These are phyloP conservation scores for Oryza glumipatula DNA, from an alignment of 176 grass and related monocot genomes.

Conservation along the genomic window DNA sequence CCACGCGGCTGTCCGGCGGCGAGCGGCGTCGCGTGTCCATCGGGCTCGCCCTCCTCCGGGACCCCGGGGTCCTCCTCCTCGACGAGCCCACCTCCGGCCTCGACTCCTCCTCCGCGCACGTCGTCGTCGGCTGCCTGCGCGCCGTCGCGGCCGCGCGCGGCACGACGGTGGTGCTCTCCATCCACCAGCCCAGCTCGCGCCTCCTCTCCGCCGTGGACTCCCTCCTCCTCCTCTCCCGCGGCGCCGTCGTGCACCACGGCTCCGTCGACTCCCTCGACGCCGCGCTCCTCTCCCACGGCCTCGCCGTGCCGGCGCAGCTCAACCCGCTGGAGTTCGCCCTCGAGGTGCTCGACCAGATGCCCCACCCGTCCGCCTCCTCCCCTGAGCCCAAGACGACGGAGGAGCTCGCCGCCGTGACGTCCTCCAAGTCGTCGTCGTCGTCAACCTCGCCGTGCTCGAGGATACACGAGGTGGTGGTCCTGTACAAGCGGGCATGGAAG, in stretches of 20 bases:
- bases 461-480: conserved; percentile 53
- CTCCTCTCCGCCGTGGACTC: conserved; percentile 84
- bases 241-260: conserved; percentile 81
- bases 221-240: conserved; percentile 85
- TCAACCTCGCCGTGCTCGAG: conserved; percentile 48
- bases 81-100: conserved; percentile 93
- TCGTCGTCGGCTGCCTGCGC: conserved; percentile 74
- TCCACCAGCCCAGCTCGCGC: conserved; percentile 91
- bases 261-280: conserved; percentile 72
- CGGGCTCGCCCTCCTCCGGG: conserved; percentile 70
- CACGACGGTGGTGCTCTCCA: conserved; percentile 81
- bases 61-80: conserved; percentile 78
- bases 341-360: conserved; percentile 79
- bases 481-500: conserved; percentile 83
- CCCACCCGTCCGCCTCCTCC: conserved; percentile 36
- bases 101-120: conserved; percentile 80
- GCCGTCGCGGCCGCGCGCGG: conserved; percentile 53
- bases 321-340: conserved; percentile 94
- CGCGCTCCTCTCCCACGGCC: conserved; percentile 61
- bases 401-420: neutral
- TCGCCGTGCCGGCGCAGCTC: conserved; percentile 70
- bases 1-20: conserved; percentile 67
- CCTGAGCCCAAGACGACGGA: conserved; percentile 16
- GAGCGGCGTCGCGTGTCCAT: conserved; percentile 92
- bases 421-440: conserved; percentile 10